These are phyloP conservation scores for Dothistroma pini DNA, from an alignment of 2,329 filamentous ascomycete genomes.

Conservation along the genomic window DNA sequence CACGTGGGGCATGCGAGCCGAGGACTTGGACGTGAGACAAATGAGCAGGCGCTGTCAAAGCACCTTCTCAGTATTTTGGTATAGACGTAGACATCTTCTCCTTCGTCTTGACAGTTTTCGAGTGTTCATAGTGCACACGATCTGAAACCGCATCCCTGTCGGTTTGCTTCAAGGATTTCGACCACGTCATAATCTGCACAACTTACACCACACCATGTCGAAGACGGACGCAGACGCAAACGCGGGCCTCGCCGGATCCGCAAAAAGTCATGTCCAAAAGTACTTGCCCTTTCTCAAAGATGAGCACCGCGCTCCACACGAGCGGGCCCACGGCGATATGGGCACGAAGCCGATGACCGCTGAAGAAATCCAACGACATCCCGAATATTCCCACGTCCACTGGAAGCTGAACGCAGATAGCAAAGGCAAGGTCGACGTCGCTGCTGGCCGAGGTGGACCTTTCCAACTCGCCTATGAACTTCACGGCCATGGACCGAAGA, in stretches of 20 bases:
- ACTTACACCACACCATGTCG: not conserved
- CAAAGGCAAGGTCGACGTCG: slow-evolving; percentile 61
- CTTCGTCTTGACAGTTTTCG: not conserved
- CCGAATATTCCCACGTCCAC: slow-evolving; percentile 62
- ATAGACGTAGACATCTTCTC: not conserved
- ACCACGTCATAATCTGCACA: not conserved
- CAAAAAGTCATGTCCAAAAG: slow-evolving; percentile 5
- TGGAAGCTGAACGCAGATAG: slow-evolving; percentile 67
- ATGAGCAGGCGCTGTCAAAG: not conserved
- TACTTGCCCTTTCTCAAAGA: slow-evolving; percentile 5
- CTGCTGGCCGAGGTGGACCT: slow-evolving; percentile 68
- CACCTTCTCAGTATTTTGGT: not conserved
- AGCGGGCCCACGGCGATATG: slow-evolving; percentile 17
- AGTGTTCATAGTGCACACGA: not conserved
- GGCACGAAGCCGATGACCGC: slow-evolving; percentile 43
- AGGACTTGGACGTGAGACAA: not conserved
- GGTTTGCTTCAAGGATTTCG: not conserved
- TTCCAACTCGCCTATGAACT: slow-evolving; percentile 75
- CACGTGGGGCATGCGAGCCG: not conserved
- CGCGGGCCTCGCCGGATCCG: slow-evolving; percentile 3
- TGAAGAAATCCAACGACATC: slow-evolving; percentile 60
- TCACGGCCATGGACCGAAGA: slow-evolving; percentile 69
- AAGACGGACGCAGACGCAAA: slow-evolving; percentile 10
- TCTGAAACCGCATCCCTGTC: not conserved
- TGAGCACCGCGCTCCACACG: slow-evolving; percentile 14